A percentile compares a stretch with the other conserved stretches of the same genome.
phyloP scores from a whole-genome alignment of 2,329 filamentous ascomycete species.

The Neoscytalidium dimidiatum region DNA sequence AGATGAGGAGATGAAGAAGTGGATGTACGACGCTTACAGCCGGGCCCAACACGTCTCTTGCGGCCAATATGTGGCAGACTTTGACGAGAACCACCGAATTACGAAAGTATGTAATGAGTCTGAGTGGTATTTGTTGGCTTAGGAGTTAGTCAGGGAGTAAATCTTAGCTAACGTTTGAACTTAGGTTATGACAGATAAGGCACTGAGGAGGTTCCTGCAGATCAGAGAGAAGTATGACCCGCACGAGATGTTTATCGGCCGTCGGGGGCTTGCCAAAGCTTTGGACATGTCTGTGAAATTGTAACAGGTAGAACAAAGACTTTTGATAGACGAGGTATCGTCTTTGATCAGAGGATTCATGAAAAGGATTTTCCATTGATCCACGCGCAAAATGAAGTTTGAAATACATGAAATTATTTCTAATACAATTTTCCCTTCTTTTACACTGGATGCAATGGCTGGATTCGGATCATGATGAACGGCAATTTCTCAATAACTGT shows the following conservation, averaged over 20 bases:
- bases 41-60: constrained; percentile 9
- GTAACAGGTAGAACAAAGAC: too few relatives aligned
- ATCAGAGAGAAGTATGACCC: constrained; percentile 20
- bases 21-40: constrained; percentile 16
- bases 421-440: too few relatives aligned
- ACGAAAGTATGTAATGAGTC: constrained; percentile 19
- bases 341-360: too few relatives aligned
- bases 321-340: too few relatives aligned
- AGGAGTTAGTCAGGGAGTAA: too few relatives aligned
- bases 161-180: neutral
- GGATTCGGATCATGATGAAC: too few relatives aligned
- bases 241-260: constrained; percentile 11
- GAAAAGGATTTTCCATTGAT: too few relatives aligned
- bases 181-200: constrained; percentile 22
- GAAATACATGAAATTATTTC: too few relatives aligned
- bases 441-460: too few relatives aligned
- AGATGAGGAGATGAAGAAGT: constrained; percentile 13
- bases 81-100: constrained; percentile 11
- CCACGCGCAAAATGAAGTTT: too few relatives aligned
- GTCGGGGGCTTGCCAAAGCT: neutral
- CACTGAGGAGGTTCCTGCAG: constrained; percentile 11
- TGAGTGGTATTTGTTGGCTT: too few relatives aligned
- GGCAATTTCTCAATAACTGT: too few relatives aligned
- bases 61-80: constrained; percentile 24
- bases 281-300: neutral